Evolutionary conservation across 2,329 filamentous ascomycete species (phyloP).

Genomic region (Hypoxylon sp.): DNA sequence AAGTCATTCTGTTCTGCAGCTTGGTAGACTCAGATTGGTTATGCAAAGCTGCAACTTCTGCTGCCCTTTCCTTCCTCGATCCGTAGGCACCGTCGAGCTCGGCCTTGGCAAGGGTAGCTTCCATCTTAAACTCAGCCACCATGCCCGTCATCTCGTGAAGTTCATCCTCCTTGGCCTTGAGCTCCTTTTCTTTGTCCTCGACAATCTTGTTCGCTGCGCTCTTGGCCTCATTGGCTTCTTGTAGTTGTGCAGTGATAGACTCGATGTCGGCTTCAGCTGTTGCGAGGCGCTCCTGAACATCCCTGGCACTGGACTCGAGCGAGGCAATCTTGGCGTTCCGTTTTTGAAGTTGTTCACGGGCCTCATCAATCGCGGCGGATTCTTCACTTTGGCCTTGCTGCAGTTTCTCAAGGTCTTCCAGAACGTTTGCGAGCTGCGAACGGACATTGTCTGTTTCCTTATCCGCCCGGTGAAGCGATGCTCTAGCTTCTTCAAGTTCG

Average conservation of each 20-base stretch:
- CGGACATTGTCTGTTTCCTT: conserved; percentile 56
- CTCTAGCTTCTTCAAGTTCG: conserved; percentile 62
- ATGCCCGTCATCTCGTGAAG: conserved; percentile 58
- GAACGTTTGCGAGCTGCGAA: conserved; percentile 61
- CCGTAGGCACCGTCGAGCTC: conserved; percentile 73
- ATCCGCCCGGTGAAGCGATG: conserved; percentile 48
- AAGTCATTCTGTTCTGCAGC: conserved; percentile 57
- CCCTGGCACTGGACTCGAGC: conserved; percentile 58
- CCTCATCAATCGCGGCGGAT: conserved; percentile 52
- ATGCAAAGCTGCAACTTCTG: conserved; percentile 65
- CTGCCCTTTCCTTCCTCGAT: conserved; percentile 68
- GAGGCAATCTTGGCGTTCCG: conserved; percentile 58
- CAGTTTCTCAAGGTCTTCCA: conserved; percentile 60
- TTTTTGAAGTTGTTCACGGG: conserved; percentile 56
- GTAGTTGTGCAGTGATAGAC: conserved; percentile 54
- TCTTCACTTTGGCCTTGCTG: conserved; percentile 52
- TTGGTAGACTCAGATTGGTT: conserved; percentile 57
- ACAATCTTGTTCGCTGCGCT: conserved; percentile 47
- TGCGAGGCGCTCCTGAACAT: conserved; percentile 54
- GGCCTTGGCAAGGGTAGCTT: conserved; percentile 69
- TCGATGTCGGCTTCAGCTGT: conserved; percentile 55
- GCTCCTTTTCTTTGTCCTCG: conserved; percentile 54
- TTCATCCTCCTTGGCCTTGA: conserved; percentile 55
- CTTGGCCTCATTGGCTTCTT: conserved; percentile 50
- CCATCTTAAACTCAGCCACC: conserved; percentile 71